Percentiles rank a stretch among this genome's conserved stretches.
phyloP scores from a whole-genome alignment of 2,329 filamentous ascomycete species.

The Fusarium concolor region DNA sequence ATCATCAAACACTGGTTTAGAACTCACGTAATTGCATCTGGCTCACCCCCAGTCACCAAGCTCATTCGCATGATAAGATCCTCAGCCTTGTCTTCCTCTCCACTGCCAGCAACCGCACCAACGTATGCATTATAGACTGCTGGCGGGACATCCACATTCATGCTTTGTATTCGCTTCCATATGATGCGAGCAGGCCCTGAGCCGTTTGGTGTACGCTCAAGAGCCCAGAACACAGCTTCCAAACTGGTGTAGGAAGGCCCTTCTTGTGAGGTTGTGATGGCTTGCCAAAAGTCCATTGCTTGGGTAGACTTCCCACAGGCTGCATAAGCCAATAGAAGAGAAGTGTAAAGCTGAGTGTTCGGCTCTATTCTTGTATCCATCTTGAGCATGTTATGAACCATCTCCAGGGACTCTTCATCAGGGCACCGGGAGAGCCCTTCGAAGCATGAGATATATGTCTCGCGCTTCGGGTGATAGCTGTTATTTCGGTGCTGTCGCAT shows the following conservation, averaged over 20 bases:
- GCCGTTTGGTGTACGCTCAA: constrained; percentile 71
- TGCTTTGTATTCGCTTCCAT: constrained; percentile 76
- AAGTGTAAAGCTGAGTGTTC: constrained; percentile 81
- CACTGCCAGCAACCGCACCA: constrained; percentile 79
- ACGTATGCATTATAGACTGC: constrained; percentile 81
- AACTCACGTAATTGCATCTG: constrained; percentile 79
- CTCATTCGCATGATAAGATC: constrained; percentile 75
- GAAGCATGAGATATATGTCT: constrained; percentile 83
- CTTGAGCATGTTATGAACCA: constrained; percentile 93
- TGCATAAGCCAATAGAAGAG: constrained; percentile 87
- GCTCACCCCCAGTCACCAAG: constrained; percentile 71
- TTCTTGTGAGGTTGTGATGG: constrained; percentile 85
- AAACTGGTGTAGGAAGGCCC: constrained; percentile 87
- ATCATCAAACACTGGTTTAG: not conserved
- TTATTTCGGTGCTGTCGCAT: constrained; percentile 83
- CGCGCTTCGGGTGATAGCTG: constrained; percentile 72
- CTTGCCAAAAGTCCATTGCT: constrained; percentile 83
- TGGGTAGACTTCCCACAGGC: constrained; percentile 73
- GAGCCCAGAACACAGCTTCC: constrained; percentile 82
- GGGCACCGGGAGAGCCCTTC: constrained; percentile 74
- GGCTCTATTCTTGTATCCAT: constrained; percentile 85
- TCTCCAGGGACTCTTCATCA: constrained; percentile 71
- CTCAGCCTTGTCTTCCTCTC: constrained; percentile 75
- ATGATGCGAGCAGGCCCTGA: constrained; percentile 72
- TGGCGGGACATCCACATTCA: constrained; percentile 83